Conservation (phyloP, 2,329 filamentous ascomycete genomes). For the Xenoacremonium recifei region DNA sequence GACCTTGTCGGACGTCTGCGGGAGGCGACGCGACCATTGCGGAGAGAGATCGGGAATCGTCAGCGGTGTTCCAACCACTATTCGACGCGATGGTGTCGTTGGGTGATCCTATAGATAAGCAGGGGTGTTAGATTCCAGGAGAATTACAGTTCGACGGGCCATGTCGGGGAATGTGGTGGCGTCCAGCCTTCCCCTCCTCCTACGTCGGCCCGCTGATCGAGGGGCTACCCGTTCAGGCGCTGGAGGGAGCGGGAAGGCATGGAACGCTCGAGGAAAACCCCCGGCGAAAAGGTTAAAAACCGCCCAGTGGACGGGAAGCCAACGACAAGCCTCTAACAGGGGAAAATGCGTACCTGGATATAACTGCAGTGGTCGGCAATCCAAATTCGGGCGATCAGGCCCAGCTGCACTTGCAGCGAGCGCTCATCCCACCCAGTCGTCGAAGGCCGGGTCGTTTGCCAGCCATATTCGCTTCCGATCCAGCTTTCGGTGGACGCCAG, state of each 20-base stretch:
- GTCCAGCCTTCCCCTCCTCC: slow-evolving; percentile 17
- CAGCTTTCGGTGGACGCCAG: slow-evolving; percentile 41
- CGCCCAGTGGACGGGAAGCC: slow-evolving; percentile 4
- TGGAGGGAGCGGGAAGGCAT: not conserved
- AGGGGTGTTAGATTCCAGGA: slow-evolving; percentile 13
- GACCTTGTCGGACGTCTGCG: slow-evolving; percentile 20
- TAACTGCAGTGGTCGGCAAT: slow-evolving; percentile 18
- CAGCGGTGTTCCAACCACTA: slow-evolving; percentile 17
- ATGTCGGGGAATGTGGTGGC: slow-evolving; percentile 16
- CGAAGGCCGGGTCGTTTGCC: slow-evolving; percentile 31
- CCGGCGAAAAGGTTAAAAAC: slow-evolving; percentile 5
- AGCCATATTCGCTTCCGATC: slow-evolving; percentile 41
- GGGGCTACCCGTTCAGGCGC: slow-evolving; percentile 18
- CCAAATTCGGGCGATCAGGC: slow-evolving; percentile 35
- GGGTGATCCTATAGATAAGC: slow-evolving; percentile 5
- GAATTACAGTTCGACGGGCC: slow-evolving; percentile 11
- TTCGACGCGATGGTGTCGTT: slow-evolving; percentile 8
- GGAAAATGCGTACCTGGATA: slow-evolving; percentile 17
- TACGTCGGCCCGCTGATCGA: slow-evolving; percentile 21
- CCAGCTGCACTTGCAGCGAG: slow-evolving; percentile 24
- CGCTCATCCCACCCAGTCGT: slow-evolving; percentile 26
- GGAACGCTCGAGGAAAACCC: not conserved
- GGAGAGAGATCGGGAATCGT: slow-evolving; percentile 27
- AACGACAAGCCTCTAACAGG: slow-evolving; percentile 1
- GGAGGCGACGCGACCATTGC: slow-evolving; percentile 34